A percentile compares a stretch with the other conserved stretches of the same genome.
Evolutionary conservation across 1,284 basidiomycete species (phyloP).

Genomic region (Gomphus sp.): DNA sequence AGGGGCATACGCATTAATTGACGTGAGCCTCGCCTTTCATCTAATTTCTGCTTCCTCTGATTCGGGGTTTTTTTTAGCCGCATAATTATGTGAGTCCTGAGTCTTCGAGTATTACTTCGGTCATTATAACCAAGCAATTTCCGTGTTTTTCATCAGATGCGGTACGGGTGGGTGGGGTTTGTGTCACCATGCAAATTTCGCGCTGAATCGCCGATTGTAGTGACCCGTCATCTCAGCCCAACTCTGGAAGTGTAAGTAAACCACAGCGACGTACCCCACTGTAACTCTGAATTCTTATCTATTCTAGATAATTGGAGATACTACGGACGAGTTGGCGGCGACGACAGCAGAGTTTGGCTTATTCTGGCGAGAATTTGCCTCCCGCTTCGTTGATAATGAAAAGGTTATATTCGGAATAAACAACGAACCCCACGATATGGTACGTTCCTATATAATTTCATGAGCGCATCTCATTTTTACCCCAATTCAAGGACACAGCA

Average conservation of each 20-base stretch:
- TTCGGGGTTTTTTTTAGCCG: conserved; percentile 15
- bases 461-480: background rate
- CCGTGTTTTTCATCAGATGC: conserved; percentile 21
- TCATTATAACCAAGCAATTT: background rate
- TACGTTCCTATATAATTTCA: conserved; percentile 8
- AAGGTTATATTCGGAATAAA: conserved; percentile 18
- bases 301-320: conserved; percentile 10
- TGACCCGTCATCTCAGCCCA: conserved; percentile 34
- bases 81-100: conserved; percentile 27
- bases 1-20: conserved; percentile 33
- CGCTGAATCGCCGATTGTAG: conserved; percentile 16
- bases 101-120: background rate
- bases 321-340: conserved; percentile 32
- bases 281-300: background rate
- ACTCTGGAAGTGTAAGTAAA: conserved; percentile 30
- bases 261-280: no score
- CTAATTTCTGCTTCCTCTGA: background rate
- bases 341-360: conserved; percentile 24
- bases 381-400: conserved; percentile 15
- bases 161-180: conserved; percentile 27
- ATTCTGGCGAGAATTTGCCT: conserved; percentile 17
- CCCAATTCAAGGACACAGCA: conserved; percentile 18
- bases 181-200: background rate
- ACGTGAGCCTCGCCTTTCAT: conserved; percentile 12
- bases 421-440: conserved; percentile 39